phyloP scores from a whole-genome alignment of 2,329 filamentous ascomycete genomes.

The Rosellinia necatrix region DNA sequence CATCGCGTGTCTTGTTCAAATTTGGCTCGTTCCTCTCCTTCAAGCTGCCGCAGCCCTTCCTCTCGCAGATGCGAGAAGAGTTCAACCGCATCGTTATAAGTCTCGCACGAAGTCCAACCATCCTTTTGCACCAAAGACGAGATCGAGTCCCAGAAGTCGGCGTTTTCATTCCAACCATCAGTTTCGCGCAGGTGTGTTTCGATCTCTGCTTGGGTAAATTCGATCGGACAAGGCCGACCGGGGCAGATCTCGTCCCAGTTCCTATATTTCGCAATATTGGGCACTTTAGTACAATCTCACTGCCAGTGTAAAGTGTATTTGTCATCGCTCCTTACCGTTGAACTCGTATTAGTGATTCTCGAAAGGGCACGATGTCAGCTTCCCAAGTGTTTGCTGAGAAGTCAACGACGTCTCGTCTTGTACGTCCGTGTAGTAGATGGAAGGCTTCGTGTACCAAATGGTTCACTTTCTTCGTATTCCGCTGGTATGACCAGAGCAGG shows the following conservation, averaged over 20 bases:
- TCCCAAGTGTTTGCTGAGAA: slow-evolving; percentile 7
- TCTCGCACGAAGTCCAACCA: slow-evolving; percentile 12
- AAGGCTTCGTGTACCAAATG: neutral
- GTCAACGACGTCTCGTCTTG: neutral
- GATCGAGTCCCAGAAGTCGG: slow-evolving; percentile 8
- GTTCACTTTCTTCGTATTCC: neutral
- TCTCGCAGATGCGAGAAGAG: slow-evolving; percentile 8
- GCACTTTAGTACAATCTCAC: neutral
- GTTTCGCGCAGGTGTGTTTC: neutral
- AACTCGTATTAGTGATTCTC: slow-evolving; percentile 6
- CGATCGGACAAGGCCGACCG: slow-evolving; percentile 4
- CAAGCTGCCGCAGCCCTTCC: neutral
- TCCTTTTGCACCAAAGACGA: slow-evolving; percentile 3
- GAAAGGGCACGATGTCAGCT: slow-evolving; percentile 4
- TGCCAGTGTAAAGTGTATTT: neutral
- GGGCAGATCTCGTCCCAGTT: slow-evolving; percentile 6
- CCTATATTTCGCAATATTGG: neutral
- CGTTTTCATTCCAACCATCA: slow-evolving; percentile 11
- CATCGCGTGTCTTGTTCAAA: slow-evolving; percentile 8
- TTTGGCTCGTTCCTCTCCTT: slow-evolving; percentile 1
- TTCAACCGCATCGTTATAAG: slow-evolving; percentile 4
- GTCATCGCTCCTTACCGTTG: neutral
- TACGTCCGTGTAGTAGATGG: slow-evolving; percentile 1
- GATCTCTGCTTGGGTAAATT: slow-evolving; percentile 9
- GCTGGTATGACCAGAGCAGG: neutral